Evolutionary conservation across 2,329 filamentous ascomycete genomes (phyloP), one percentile per base, ranked within the genome.

Genomic region (Diplodia mutila): DNA sequence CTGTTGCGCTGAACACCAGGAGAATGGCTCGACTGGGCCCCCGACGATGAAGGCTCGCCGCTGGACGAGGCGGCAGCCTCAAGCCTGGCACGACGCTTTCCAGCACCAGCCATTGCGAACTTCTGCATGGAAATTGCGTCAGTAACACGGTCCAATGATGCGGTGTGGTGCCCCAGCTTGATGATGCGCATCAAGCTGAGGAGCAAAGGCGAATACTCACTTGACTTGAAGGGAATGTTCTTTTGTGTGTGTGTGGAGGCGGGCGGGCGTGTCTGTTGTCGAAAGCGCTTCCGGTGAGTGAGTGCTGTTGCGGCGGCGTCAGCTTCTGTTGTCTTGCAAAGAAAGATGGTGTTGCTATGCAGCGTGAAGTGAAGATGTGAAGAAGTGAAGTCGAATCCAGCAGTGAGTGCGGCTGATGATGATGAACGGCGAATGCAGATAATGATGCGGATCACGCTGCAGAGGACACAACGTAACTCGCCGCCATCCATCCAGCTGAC

Each of bases 91-190:
- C 74, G 76, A 53, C 73, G 73, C 74, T 79, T 81, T 1, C 72
- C 54, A 53, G 79, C 72, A 49, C 77, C 78, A 25, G 72, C 78
- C 80, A 82, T 82, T n/a, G 53, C 8, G 53, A 39, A 25, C 16
- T 21, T 37, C 52, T 37, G 34, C 18, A 46, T 21, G 39, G 7
- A 18, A 11, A 37, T 1, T 32, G 6, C 16, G 8, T 66, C 53
- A 66, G 64, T 14, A 39, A 49, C 21, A 12, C 14, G 12, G 12
- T 37, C 27, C 57, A 51, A 37, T 25, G 59, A 23, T 18, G 21
- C 5, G 14, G 18, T 48, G 25, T 25, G 25, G 16, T n/a, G 25
- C 2, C 8, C 27, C n/a, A 14, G 59, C 46, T 51, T 51, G 29
- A 34, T 49, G 59, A 23, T 23, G 57, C 4, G 42, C 25, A 23